Base-by-base conservation (phyloP, 371 early-diverging fungal genomes). In the Conidiobolus coronatus region DNA sequence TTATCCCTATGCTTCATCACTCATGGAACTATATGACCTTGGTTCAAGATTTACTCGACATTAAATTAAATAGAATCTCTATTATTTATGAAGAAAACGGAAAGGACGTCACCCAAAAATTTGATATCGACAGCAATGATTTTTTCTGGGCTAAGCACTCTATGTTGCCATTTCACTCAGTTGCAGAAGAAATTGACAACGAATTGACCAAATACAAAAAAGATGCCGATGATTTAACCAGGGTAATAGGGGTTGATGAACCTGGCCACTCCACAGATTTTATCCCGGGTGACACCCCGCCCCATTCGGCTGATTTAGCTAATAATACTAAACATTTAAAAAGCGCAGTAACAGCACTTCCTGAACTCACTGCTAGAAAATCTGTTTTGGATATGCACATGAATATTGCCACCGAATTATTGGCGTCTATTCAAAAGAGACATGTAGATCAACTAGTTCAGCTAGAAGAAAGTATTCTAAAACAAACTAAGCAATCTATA, bases 1-100 rank as follows among this genome's bases (percentile, higher is more conserved):
- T 99, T 44, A 71, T 80, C 14, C 78, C 91, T 14, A 87, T 98
- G 77, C 65, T 98, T 49, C 73, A 72, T 49, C 99, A 99, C 62
- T 81, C 91, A 2, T 96, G 98, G 97, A 93, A 92, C 0, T 99
- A 99, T 56, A 81, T 87, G 51, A 82, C 95, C 1, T 69, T 99
- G 18, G 77, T 98, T 13, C 89, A 94, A 59, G 99, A 99, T 61
- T 70, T 98, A 2, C 72, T 96, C 24, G 80, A 81, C 35, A 72
- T 97, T 75, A 74, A 81, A 40, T 68, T 93, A 36, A 97, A 98
- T 58, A 77, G 90, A 45, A 74, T 96, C 40, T 45, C 56, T 4
- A 44, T 50, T 45, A 52, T 81, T 70, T 59, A 68, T 0, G 79
- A 86, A 22, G 83, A 82, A 43, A 62, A 66, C n/a, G 82, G 79